phyloP scores from a whole-genome alignment of 1,284 basidiomycete species.

The Apiotrichum laibachii region DNA sequence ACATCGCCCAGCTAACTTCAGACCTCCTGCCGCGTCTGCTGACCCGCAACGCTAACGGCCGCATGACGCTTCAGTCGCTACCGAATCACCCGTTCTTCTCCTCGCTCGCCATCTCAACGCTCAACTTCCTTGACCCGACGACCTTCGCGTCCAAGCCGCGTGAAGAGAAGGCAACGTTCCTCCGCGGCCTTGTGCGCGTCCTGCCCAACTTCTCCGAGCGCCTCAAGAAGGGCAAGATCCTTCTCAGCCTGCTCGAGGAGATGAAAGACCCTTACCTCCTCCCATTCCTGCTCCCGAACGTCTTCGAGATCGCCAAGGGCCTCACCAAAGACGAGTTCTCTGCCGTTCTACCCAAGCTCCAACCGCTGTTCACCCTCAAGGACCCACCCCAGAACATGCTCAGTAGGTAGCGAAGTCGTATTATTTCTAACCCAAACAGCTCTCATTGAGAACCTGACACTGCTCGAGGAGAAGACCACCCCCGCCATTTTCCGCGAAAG shows the following conservation, averaged over 20 bases:
- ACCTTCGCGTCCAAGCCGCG: constrained; percentile 90
- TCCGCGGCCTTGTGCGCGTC: constrained; percentile 82
- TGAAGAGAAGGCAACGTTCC: constrained; percentile 94
- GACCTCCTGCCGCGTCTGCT: constrained; percentile 74
- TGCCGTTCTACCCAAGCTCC: constrained; percentile 74
- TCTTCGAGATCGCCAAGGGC: constrained; percentile 83
- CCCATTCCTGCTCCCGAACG: constrained; percentile 95
- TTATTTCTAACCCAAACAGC: constrained; percentile 45
- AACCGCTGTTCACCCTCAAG: constrained; percentile 83
- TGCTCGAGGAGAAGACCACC: constrained; percentile 87
- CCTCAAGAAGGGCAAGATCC: constrained; percentile 79
- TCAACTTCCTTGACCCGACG: constrained; percentile 93
- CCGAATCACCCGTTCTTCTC: constrained; percentile 88
- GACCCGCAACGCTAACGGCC: constrained; percentile 68
- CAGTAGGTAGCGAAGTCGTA: constrained; percentile 48
- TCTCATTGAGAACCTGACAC: constrained; percentile 78
- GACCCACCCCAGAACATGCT: constrained; percentile 98
- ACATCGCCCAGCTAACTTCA: constrained; percentile 39
- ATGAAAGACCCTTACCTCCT: constrained; percentile 91
- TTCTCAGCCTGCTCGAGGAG: constrained; percentile 94
- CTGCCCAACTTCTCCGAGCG: constrained; percentile 84
- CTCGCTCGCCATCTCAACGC: constrained; percentile 90
- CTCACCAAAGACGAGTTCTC: constrained; percentile 80
- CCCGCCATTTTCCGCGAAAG: constrained; percentile 83
- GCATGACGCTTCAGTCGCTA: constrained; percentile 74